Evolutionary conservation across 805 yeast genomes (phyloP), one percentile per base, ranked within the genome.

Genomic region (Lipomyces spencermartinsiae): DNA sequence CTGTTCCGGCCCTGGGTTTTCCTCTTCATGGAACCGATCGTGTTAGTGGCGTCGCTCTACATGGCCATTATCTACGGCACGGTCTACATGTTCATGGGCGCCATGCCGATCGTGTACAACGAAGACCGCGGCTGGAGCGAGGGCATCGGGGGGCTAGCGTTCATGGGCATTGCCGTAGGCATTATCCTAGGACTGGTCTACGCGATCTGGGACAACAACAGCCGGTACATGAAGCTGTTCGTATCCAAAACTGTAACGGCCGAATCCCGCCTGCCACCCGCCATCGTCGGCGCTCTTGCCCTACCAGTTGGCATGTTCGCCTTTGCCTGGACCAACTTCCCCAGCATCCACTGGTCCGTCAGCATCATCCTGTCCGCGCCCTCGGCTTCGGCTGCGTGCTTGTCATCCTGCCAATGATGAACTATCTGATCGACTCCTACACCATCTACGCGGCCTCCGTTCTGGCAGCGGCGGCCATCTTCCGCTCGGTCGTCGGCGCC

Each of bases 271-370:
- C 74, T 88, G 46, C 87, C 87, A 25, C 79, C 83, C 64, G 75
- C 87, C 53, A 79, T 86, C 68, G 76, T 80, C 16, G 79, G 84
- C 29, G 87, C 89, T 0, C 69, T 87, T 55, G 73, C 83, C 12
- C 81, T 86, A 68, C 88, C 91, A 0, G 79, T 82, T 10, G 92
- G 90, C 0, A 78, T 88, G 57, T 78, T 89, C 65, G 86, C 90
- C 87, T 88, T 85, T 74, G 92, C 91, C 7, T 89, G 92, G 92
- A 81, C 94, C 9, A 97, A 97, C 76, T 63, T 87, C 83, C 72
- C 85, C 92, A 0, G 92, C 92, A 0, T 83, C 87, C 31, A 83
- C 89, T 0, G 83, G 87, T 58, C 63, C 10, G 49, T 68, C n/a
- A 63, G 68, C 34, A 64, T 69, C 73, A 83, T 85, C 33, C 88